Conservation (phyloP, 129 eudicot species). For the Helianthus annuus region DNA sequence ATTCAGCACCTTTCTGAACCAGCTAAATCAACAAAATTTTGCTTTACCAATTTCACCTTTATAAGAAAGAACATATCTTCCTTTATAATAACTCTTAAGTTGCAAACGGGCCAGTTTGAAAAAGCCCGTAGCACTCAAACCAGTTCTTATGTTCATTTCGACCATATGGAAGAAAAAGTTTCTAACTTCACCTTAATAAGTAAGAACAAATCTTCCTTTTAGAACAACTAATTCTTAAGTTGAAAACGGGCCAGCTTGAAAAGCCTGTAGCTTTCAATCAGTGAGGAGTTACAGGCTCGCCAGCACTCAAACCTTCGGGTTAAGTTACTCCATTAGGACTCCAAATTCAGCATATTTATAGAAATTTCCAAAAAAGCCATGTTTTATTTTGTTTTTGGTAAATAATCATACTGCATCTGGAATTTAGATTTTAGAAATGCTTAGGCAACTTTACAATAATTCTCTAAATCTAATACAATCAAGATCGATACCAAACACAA, state of each 20-base stretch:
- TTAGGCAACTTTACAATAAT: neutral
- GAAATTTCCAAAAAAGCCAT: neutral
- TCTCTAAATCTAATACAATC: neutral
- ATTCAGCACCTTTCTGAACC: conserved; percentile 82
- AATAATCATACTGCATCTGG: neutral
- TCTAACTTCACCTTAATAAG: neutral
- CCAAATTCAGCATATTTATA: neutral
- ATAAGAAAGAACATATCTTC: neutral
- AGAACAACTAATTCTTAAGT: neutral
- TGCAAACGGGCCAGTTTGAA: neutral
- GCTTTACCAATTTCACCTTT: conserved; percentile 44
- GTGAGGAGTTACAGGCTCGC: neutral
- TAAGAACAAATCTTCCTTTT: neutral
- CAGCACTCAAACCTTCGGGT: neutral
- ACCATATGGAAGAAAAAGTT: conserved; percentile 9
- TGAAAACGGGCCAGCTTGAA: neutral
- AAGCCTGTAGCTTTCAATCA: neutral
- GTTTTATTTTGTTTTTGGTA: neutral
- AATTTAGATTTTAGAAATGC: neutral
- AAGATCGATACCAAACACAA: conserved; percentile 16
- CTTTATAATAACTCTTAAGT: neutral
- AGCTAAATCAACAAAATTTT: conserved; percentile 94
- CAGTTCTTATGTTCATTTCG: neutral
- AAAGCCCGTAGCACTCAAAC: neutral
- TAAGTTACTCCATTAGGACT: neutral